Base-by-base conservation (phyloP, 2,329 filamentous ascomycete genomes). In the Clonostachys chloroleuca region DNA sequence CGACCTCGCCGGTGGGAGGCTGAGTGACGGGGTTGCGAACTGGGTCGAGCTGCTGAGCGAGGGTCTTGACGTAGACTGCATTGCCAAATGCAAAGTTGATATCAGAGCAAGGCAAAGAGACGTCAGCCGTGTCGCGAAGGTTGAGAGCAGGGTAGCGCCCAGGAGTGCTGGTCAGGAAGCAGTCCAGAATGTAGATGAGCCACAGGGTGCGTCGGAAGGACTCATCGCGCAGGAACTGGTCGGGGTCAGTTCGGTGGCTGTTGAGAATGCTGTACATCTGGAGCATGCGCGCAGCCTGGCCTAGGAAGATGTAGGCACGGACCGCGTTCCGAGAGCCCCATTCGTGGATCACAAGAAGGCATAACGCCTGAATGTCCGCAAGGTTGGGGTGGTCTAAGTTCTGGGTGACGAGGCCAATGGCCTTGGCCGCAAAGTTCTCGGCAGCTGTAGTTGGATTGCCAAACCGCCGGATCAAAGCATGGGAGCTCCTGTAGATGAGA, bases 81-180 rank as follows among this genome's bases (percentile, higher is more conserved):
- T 80, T 83, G 41, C 78, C 79, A 59, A 83, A 83, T 54, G 80
- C 77, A 60, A 78, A 83, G 67, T 80, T 81, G 65, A 82, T 81
- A 51, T 83, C 80, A 12, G 73, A 73, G 60, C 80, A 83, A 2
- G 80, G 80, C 36, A 83, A 67, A 3, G 79, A 70, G 10, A 82
- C 73, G 51, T 79, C 77, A 44, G 72, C 68, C 9, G 78, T 73
- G 53, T 83, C 79, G 47, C 74, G 74, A 17, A 69, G 66, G 2
- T 77, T 76, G 20, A 83, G 64, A 6, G 79, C 78, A 3, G 80
- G 72, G 55, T 77, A 77, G 30, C 80, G 78, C 45, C 80, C 80
- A 12, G 80, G 79, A 46, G 78, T 82, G 65, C 78, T 81, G 16
- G 79, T 82, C 40, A 83, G 64, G 53, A 83, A 76, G 59, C 78